Base-by-base conservation (phyloP, 441 rosid species). In the Lepidium campestre region DNA sequence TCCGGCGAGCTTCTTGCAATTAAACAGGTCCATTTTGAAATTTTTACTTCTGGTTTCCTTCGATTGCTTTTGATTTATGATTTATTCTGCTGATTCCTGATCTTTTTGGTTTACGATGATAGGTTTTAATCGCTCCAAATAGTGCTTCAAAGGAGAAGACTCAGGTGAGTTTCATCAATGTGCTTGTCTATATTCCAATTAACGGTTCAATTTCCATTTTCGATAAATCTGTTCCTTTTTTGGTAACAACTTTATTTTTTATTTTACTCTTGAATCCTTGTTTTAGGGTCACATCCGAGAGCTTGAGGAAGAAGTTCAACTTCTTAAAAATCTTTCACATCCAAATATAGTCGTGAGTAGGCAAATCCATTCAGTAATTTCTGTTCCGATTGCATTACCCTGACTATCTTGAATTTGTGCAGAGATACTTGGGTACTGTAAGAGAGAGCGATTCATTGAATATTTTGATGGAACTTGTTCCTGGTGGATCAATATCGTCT, bases 1-100 rank as follows among this genome's bases (percentile, higher is more conserved):
- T 90, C 99, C 52, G 98, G 99, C 65, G 98, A 95, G 83, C 93
- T 95, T 64, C 85, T 95, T 18, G 99, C 98, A 6, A 90, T 95
- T 72, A 95, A 95, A 69, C 97, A 95, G 88, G 98, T 91, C 10
- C 18, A 22, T 79, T 64, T 56, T 25, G 22, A 15, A 4, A 19
- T 57, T 47, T 5, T n/a, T 56, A 13, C 11, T 65, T 32, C 42
- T 14, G 34, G 2, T 47, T 48, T 17, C 34, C 32, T 46, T 54
- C 29, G 18, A 23, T 53, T 70, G 14, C 12, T 56, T 10, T 54
- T 18, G 4, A 10, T 14, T 59, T 57, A 0, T 19, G 32, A 23
- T 3, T 2, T 35, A 3, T 34, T 44, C 15, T 47, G 10, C 14
- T 65, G 46, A 65, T 65, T 41, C 29, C 3, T 46, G 19, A 13